Evolutionary conservation across 1,139 yeast species (phyloP).

Genomic region (Geotrichum restrictum): DNA sequence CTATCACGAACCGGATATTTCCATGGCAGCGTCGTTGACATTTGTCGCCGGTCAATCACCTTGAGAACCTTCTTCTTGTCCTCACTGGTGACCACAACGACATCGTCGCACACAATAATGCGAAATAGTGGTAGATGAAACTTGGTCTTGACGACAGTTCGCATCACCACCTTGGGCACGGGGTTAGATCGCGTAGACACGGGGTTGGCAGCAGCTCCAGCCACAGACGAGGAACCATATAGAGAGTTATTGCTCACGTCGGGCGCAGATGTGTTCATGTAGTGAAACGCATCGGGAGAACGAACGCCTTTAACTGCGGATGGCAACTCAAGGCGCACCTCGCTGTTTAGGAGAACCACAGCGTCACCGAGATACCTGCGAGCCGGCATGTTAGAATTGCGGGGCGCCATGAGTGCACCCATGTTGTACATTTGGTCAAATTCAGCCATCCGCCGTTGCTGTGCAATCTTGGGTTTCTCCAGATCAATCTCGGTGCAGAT

Average conservation of each 20-base stretch:
- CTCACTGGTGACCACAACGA: conserved; percentile 19
- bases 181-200: conserved; percentile 10
- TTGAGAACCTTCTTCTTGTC: conserved; percentile 18
- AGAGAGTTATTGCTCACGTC: background rate
- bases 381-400: conserved; percentile 1
- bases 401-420: background rate
- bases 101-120: conserved; percentile 20
- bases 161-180: conserved; percentile 16
- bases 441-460: conserved; percentile 17
- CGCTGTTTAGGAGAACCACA: conserved; percentile 13
- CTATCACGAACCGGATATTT: conserved; percentile 14
- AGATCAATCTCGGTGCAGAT: conserved; percentile 17
- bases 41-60: conserved; percentile 12
- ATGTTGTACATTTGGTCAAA: conserved; percentile 17
- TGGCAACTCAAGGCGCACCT: conserved; percentile 15
- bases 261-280: background rate
- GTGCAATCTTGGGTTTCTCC: conserved; percentile 18
- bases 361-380: conserved; percentile 20
- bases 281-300: conserved; percentile 17
- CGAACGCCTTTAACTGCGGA: background rate
- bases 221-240: background rate
- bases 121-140: conserved; percentile 16
- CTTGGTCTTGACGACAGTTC: conserved; percentile 7
- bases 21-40: conserved; percentile 18
- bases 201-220: background rate